Evolutionary conservation across 352 stramenopile genomes (phyloP), one percentile per base, ranked within the genome.

Genomic region (Globisporangium echinulatum): DNA sequence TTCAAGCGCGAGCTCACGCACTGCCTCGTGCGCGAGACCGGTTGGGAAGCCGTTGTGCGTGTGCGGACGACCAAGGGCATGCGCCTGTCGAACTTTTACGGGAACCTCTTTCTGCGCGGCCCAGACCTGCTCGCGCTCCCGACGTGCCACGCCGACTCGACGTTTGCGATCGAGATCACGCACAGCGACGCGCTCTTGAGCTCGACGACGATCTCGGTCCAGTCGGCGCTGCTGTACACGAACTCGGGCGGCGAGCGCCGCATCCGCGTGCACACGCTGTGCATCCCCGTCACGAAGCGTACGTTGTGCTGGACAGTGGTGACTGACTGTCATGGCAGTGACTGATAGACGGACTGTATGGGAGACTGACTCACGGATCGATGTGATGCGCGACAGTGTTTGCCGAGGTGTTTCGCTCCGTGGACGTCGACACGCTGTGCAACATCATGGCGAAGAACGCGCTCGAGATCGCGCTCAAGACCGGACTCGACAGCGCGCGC

Each of bases 191-290:
- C 92, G 53, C 83, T 98, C 61, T 71, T 99, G 48, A 96, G 80
- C 36, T 97, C 89, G 7, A 90, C 77, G 38, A 96, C 96, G 40
- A 96, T 99, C 44, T 98, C 92, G 0, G 71, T 99, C 19, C 97
- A 99, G 72, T 86, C 93, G 47, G 97, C 94, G 3, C 71, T 99
- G 59, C 80, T 99, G 57, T 99, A 99, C 75, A 99, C 97, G 2
- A 99, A 94, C 60, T 98, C 91, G 36, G 82, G 87, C 7, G 97
- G 97, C 38, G 92, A 99, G 72, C 88, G 97, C 43, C 92, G 97
- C 56, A 99, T 99, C 62, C 92, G 96, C 57, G 96, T 99, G 43
- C 95, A 99, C 75, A 99, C 96, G n/a, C 61, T 99, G 48, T 97
- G 94, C 51, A 75, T 99, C 42, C 95, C 95, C 6, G 91, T 98